phyloP scores from a whole-genome alignment of 768 basidiomycete genomes.

The Mycena leptocephala region DNA sequence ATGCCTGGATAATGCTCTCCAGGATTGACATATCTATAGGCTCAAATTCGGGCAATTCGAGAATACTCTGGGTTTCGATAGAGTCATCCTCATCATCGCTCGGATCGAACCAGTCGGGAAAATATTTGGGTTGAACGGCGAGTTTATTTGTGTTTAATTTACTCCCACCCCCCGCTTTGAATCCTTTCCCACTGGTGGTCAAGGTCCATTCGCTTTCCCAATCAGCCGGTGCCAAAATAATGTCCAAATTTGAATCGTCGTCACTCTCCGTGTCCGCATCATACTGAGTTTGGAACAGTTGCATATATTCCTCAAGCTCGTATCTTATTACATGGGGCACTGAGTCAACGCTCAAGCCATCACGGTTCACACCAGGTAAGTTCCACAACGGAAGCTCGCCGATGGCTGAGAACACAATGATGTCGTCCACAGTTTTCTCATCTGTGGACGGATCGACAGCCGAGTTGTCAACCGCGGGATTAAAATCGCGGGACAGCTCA shows the following conservation, averaged over 20 bases:
- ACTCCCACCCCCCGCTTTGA: not conserved
- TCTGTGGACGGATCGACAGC: not conserved
- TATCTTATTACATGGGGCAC: too few species aligned
- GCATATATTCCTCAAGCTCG: too few species aligned
- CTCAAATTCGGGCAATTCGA: too few species aligned
- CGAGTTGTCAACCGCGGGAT: not conserved
- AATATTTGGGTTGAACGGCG: not conserved
- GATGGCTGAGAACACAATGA: too few species aligned
- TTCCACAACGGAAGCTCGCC: not conserved
- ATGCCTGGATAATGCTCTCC: too few species aligned
- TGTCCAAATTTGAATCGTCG: too few species aligned
- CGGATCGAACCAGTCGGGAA: not conserved
- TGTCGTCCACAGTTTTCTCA: not conserved
- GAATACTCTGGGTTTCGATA: too few species aligned
- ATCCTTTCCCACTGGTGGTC: not conserved
- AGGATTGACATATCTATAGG: too few species aligned
- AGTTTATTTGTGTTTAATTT: not conserved
- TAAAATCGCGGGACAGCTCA: not conserved
- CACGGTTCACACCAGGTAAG: not conserved
- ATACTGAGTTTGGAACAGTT: too few species aligned
- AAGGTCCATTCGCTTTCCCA: not conserved
- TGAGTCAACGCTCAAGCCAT: too few species aligned
- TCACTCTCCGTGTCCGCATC: too few species aligned
- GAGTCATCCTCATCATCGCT: not conserved
- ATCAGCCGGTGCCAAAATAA: too few species aligned